A percentile compares a stretch with the other conserved stretches of the same genome.
Evolutionary conservation across 306 rosid genomes (phyloP).

Genomic region (Pyrus betulifolia): DNA sequence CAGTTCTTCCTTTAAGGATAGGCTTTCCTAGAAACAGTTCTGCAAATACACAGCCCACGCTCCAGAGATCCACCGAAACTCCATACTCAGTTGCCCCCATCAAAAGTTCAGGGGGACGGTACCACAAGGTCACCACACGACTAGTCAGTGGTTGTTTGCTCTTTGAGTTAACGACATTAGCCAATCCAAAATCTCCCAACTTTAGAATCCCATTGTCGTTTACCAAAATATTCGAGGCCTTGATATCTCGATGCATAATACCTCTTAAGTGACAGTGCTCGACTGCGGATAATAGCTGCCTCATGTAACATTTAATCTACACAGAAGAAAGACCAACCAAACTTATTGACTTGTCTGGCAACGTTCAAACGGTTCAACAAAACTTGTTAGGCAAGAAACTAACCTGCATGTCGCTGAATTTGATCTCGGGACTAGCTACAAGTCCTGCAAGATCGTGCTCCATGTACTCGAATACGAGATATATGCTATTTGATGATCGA

Average conservation of each 20-base stretch:
- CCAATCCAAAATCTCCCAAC: constrained; percentile 94
- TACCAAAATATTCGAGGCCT: constrained; percentile 82
- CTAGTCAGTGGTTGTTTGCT: constrained; percentile 67
- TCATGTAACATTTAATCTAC: constrained; percentile 89
- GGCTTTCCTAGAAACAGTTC: constrained; percentile 78
- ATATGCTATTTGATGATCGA: constrained; percentile 64
- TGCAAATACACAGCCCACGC: constrained; percentile 93
- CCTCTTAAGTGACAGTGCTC: constrained; percentile 96
- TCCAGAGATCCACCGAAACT: constrained; percentile 90
- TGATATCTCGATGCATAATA: constrained; percentile 87
- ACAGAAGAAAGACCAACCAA: neutral
- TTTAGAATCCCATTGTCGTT: constrained; percentile 82
- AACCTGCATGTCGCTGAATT: constrained; percentile 74
- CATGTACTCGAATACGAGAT: constrained; percentile 97
- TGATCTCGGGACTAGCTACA: constrained; percentile 59
- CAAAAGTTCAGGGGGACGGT: constrained; percentile 96
- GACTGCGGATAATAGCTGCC: constrained; percentile 85
- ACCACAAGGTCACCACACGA: constrained; percentile 94
- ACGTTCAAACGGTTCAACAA: neutral
- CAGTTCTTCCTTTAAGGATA: constrained; percentile 92
- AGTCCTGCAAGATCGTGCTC: constrained; percentile 98
- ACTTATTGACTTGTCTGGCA: neutral
- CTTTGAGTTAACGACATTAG: constrained; percentile 52
- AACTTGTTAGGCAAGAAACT: neutral
- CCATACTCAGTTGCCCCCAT: constrained; percentile 89